These are phyloP conservation scores for Cryptosporidium andersoni DNA, from an alignment of 169 alveolate genomes.

Conservation along the genomic window DNA sequence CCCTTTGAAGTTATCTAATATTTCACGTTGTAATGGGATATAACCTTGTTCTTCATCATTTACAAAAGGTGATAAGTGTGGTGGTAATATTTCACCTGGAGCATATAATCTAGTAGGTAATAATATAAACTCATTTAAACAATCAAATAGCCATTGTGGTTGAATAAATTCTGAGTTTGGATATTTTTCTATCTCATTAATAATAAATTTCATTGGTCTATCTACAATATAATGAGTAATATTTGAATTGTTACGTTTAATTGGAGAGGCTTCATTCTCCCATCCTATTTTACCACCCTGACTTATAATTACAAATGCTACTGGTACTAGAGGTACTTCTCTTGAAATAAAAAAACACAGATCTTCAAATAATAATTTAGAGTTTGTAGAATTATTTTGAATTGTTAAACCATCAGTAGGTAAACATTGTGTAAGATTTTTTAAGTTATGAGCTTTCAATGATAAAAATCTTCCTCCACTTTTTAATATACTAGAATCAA, in stretches of 20 bases:
- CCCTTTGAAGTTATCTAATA: slow-evolving; percentile 39
- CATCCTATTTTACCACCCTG: slow-evolving; percentile 89
- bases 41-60: slow-evolving; percentile 55
- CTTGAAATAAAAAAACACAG: slow-evolving; percentile 85
- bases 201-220: slow-evolving; percentile 83
- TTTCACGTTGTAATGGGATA: slow-evolving; percentile 52
- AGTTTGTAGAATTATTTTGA: slow-evolving; percentile 72
- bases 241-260: slow-evolving; percentile 77
- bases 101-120: slow-evolving; percentile 89
- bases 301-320: slow-evolving; percentile 86
- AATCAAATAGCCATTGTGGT: slow-evolving; percentile 96
- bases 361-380: slow-evolving; percentile 82
- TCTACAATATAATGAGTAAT: slow-evolving; percentile 92
- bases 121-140: slow-evolving; percentile 83
- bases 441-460: slow-evolving; percentile 27
- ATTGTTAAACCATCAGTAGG: slow-evolving; percentile 43
- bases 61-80: slow-evolving; percentile 94
- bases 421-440: slow-evolving; percentile 76
- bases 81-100: slow-evolving; percentile 92
- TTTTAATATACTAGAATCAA: slow-evolving; percentile 9
- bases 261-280: slow-evolving; percentile 78
- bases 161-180: slow-evolving; percentile 87
- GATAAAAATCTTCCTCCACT: slow-evolving; percentile 59
- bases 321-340: slow-evolving; percentile 91
- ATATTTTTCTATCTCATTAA: slow-evolving; percentile 69